Evolutionary conservation across 768 basidiomycete species (phyloP).

Genomic region (Pluteus cervinus): DNA sequence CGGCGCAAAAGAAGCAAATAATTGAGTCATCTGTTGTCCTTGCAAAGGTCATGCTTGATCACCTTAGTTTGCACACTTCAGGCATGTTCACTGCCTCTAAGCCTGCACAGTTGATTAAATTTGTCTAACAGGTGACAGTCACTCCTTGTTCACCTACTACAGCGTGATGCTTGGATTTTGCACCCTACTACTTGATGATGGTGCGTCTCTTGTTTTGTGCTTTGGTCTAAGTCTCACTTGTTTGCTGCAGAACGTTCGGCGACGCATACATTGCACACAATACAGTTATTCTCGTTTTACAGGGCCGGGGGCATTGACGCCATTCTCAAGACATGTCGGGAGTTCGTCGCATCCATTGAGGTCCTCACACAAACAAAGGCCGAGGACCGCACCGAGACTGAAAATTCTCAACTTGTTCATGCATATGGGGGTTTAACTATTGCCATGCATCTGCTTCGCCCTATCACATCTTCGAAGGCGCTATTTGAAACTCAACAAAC

Average conservation of each 20-base stretch:
- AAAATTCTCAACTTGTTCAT: conserved; percentile 63
- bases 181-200: conserved; percentile 41
- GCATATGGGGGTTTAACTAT: conserved; percentile 81
- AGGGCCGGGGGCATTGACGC: conserved; percentile 65
- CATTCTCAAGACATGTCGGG: conserved; percentile 50
- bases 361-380: conserved; percentile 39
- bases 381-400: conserved; percentile 51
- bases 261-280: conserved; percentile 73
- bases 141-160: conserved; percentile 38
- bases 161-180: conserved; percentile 41
- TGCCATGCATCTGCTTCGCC: conserved; percentile 67
- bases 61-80: conserved; percentile 48
- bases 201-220: conserved; percentile 20
- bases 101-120: background rate
- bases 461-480: conserved; percentile 73
- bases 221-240: conserved; percentile 1
- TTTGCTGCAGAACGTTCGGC: conserved; percentile 62
- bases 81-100: conserved; percentile 28
- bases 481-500: conserved; percentile 87
- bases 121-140: conserved; percentile 14
- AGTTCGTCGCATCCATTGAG: conserved; percentile 54
- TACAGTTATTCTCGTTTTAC: conserved; percentile 72
- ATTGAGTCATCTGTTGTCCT: conserved; percentile 60
- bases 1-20: conserved; percentile 73
- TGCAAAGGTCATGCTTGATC: conserved; percentile 66